Evolutionary conservation across 2,329 filamentous ascomycete species (phyloP).

Genomic region (Aspergillus intermedius): DNA sequence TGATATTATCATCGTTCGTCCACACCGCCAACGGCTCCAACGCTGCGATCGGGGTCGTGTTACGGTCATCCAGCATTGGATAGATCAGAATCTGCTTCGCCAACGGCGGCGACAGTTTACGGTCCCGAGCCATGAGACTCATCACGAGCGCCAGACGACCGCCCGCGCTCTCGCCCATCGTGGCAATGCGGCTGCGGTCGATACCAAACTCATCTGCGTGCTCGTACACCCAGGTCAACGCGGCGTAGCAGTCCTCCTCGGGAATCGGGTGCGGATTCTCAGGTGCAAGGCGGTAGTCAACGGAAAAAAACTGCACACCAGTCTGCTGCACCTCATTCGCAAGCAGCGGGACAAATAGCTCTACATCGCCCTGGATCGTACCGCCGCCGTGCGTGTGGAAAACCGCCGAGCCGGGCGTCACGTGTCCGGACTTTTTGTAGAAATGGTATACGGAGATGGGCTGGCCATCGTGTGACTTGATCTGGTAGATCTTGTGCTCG

Average conservation of each 20-base stretch:
- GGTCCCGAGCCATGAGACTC: conserved; percentile 34
- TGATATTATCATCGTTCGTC: conserved; percentile 33
- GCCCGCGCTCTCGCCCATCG: conserved; percentile 42
- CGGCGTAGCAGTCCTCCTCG: conserved; percentile 21
- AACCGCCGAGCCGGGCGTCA: conserved; percentile 10
- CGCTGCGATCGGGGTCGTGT: conserved; percentile 25
- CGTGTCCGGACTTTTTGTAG: conserved; percentile 4
- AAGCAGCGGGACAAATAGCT: conserved; percentile 8
- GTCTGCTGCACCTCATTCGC: conserved; percentile 10
- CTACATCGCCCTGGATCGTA: conserved; percentile 14
- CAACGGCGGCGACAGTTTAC: conserved; percentile 20
- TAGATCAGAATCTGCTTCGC: conserved; percentile 41
- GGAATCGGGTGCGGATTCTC: conserved; percentile 17
- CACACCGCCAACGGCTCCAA: conserved; percentile 32
- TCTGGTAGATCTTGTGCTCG: conserved; percentile 7
- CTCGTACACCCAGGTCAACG: conserved; percentile 32
- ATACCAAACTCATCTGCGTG: conserved; percentile 37
- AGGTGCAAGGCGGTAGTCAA: conserved; percentile 21
- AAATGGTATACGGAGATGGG: conserved; percentile 15
- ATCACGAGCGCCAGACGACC: conserved; percentile 37
- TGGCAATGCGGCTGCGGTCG: conserved; percentile 34
- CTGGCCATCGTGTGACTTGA: conserved; percentile 15
- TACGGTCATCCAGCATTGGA: conserved; percentile 45
- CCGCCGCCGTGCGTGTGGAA: conserved; percentile 22
- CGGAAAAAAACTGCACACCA: conserved; percentile 17